Base-by-base conservation (phyloP, 176 grass and related monocot genomes). In the Dendrocalamus sinicus region DNA sequence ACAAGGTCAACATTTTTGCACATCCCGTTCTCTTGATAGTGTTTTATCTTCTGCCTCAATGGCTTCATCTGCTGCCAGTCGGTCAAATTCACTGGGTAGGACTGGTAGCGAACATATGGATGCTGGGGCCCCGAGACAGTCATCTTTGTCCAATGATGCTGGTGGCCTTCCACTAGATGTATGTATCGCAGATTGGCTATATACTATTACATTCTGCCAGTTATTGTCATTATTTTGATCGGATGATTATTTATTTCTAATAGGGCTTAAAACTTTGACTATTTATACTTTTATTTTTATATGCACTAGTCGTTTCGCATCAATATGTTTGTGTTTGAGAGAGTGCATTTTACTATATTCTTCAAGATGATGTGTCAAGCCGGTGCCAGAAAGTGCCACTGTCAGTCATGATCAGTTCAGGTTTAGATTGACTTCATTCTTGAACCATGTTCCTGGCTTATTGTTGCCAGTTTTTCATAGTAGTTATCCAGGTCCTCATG, bases 101-200 rank as follows among this genome's bases (percentile, higher is more conserved):
- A 55, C 81, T 84, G 86, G 80, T 83, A 89, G 82, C 45, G 93
- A 95, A 81, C 68, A 86, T 77, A 50, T 79, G 63, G 89, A 89
- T 77, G 70, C 76, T 81, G 81, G 68, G 17, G 71, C 30, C 17
- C 88, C 78, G 17, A 92, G 88, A 70, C 75, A 78, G 55, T 91
- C 93, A 78, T 95, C 91, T 72, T 77, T 94, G 82, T 98, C 96
- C 77, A 89, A 77, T 89, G 96, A 98, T 84, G 47, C 86, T 73
- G 88, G 96, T 65, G 93, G 96, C 81, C 90, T 98, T 89, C 90
- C 96, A 23, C 63, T 98, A 58, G 93, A 98, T 89, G 96, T 98
- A 98, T 55, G 96, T 91, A 82, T 45, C 53, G 16, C 50, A 41
- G 30, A 23, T 10, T 53, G 50, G 47, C 55, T 78, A 58, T 76